Conservation (phyloP, 805 yeast species). For the Ogataea wickerhamii region DNA sequence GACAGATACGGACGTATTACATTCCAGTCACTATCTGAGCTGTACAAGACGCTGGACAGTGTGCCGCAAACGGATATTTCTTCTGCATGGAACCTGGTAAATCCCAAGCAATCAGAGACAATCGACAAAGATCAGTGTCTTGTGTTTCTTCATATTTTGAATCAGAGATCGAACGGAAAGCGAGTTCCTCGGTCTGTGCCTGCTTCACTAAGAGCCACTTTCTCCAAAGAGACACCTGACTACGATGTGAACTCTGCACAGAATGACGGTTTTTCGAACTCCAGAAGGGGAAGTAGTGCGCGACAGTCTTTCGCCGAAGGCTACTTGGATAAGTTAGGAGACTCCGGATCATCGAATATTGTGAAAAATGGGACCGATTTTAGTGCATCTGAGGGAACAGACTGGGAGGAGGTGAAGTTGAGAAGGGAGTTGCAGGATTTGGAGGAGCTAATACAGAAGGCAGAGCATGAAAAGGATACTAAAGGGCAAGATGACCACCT, state of each 20-base stretch:
- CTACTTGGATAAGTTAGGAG: slow-evolving; percentile 56
- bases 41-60: slow-evolving; percentile 63
- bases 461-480: slow-evolving; percentile 45
- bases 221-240: slow-evolving; percentile 77
- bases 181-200: slow-evolving; percentile 95
- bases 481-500: slow-evolving; percentile 29
- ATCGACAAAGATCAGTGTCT: slow-evolving; percentile 92
- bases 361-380: slow-evolving; percentile 60
- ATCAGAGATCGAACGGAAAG: slow-evolving; percentile 76
- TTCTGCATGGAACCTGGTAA: slow-evolving; percentile 92
- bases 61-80: slow-evolving; percentile 84
- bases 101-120: slow-evolving; percentile 81
- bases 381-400: slow-evolving; percentile 69
- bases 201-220: slow-evolving; percentile 83
- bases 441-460: slow-evolving; percentile 59
- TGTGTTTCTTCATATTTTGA: slow-evolving; percentile 84
- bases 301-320: slow-evolving; percentile 48
- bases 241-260: slow-evolving; percentile 60
- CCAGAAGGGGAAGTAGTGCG: slow-evolving; percentile 17
- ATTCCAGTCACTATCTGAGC: slow-evolving; percentile 63
- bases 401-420: slow-evolving; percentile 88
- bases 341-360: slow-evolving; percentile 33
- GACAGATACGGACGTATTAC: slow-evolving; percentile 79
- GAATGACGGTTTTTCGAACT: slow-evolving; percentile 30
- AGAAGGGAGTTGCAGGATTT: slow-evolving; percentile 73